Conservation (phyloP, 2,329 filamentous ascomycete genomes). For the Ceratocystis harringtonii region DNA sequence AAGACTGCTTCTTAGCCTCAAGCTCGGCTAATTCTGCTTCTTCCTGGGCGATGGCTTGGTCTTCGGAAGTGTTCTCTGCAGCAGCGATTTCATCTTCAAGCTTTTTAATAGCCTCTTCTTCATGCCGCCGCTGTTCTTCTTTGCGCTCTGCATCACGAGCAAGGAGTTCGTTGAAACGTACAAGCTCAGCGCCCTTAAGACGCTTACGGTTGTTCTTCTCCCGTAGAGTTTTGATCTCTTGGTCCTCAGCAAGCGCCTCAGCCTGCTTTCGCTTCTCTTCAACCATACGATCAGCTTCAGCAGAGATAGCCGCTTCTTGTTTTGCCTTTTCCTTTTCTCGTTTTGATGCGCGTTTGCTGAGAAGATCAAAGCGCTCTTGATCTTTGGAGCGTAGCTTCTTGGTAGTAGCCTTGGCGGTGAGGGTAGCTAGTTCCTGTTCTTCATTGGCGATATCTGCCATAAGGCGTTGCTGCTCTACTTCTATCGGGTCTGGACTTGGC, state of each 20-base stretch:
- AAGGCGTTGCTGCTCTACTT: conserved; percentile 11
- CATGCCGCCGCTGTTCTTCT: neutral
- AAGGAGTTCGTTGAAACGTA: conserved; percentile 11
- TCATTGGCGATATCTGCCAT: conserved; percentile 13
- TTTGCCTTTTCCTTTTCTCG: conserved; percentile 16
- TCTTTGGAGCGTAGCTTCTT: conserved; percentile 7
- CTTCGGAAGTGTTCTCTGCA: conserved; percentile 6
- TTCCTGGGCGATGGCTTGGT: conserved; percentile 12
- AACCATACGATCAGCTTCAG: conserved; percentile 7
- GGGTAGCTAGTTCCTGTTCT: conserved; percentile 7
- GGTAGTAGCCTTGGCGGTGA: conserved; percentile 1
- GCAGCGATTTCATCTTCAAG: conserved; percentile 14
- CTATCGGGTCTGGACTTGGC: neutral
- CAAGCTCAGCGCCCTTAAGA: conserved; percentile 5
- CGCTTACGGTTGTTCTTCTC: conserved; percentile 1
- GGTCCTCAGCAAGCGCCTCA: neutral
- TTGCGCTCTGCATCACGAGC: neutral
- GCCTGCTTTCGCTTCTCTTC: conserved; percentile 12
- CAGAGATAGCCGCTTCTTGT: conserved; percentile 15
- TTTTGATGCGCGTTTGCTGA: conserved; percentile 11
- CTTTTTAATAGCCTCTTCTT: conserved; percentile 7
- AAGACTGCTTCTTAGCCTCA: conserved; percentile 10
- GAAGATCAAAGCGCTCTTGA: conserved; percentile 10
- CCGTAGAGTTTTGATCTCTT: conserved; percentile 7
- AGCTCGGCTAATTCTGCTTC: conserved; percentile 13